Base-by-base conservation (phyloP, 306 rosid genomes). In the Trifolium dubium region DNA sequence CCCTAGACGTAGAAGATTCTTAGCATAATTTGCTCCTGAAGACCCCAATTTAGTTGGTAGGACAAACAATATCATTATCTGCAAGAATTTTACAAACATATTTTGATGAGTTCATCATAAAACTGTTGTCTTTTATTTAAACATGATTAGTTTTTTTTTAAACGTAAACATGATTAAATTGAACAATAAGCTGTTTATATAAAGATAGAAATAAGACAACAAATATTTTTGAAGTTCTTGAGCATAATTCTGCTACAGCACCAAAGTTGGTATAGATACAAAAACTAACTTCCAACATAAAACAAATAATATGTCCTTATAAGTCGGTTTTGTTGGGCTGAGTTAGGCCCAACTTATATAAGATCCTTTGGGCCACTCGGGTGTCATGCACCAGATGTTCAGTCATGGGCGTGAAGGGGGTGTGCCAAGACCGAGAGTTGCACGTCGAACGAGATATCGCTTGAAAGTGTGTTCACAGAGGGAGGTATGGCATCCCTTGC, bases 21-120 rank as follows among this genome's bases (percentile, higher is more conserved):
- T 90, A 2, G 89, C 93, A 56, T 77, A 69, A 81, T 83, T 93
- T 82, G 97, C 97, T 85, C 96, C 93, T 40, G 91, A 88, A 59
- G 40, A 13, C 64, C 85, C 97, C 85, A 88, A 65, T 55, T 55
- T 37, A 3, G 3, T 3, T 53, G 88, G 93, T 67, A 89, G 74
- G 81, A 89, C 39, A 40, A 84, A 11, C 71, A 81, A 66, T 74
- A 90, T 60, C 81, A 93, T 79, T 37, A 93, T 79, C 98, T 93
- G 87, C 85, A 78, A 82, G 79, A 34, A 67, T 67, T 72, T 64
- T 51, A 72, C 32, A 49, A 49, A 10, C 69, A 78, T 13, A 39
- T 43, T 59, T 67, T 23, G 35, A 62, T 63, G 46, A 63, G 23
- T 46, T 30, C 10, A 18, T 49, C 63, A 66, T 41, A 76, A 65